These are phyloP conservation scores for Phytophthora meadii DNA, from an alignment of 352 stramenopile species.

Conservation along the genomic window DNA sequence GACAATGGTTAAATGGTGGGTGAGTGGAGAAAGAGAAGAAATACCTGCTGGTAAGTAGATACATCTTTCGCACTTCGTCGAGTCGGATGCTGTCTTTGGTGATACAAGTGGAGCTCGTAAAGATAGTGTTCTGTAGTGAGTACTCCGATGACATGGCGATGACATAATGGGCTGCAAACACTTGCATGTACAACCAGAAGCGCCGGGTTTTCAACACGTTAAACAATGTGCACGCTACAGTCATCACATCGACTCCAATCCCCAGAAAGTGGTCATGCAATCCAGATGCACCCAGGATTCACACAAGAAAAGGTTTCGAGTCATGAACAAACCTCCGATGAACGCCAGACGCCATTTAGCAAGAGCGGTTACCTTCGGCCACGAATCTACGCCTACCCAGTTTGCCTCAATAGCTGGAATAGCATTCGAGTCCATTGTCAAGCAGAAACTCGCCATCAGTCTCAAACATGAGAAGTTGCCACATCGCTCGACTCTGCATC, in stretches of 20 bases:
- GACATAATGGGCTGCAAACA: conserved; percentile 35
- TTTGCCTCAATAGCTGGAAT: conserved; percentile 57
- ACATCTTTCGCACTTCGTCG: too few species aligned
- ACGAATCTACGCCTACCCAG: conserved; percentile 60
- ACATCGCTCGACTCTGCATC: conserved; percentile 71
- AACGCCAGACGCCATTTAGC: conserved; percentile 66
- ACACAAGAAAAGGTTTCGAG: conserved; percentile 63
- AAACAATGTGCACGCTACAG: conserved; percentile 55
- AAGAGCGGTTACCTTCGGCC: conserved; percentile 53
- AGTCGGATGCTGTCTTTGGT: too few species aligned
- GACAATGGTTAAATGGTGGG: too few species aligned
- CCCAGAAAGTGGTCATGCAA: conserved; percentile 57
- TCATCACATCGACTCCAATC: conserved; percentile 59
- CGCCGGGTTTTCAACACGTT: conserved; percentile 52
- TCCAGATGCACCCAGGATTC: conserved; percentile 61
- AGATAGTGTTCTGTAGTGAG: too few species aligned
- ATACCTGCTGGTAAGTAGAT: too few species aligned
- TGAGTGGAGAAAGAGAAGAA: too few species aligned
- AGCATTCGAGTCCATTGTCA: conserved; percentile 58
- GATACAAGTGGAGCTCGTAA: too few species aligned
- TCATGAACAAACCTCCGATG: conserved; percentile 60
- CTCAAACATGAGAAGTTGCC: conserved; percentile 77
- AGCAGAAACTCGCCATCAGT: conserved; percentile 63
- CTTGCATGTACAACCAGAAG: conserved; percentile 67
- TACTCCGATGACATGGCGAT: too few species aligned